A percentile compares a stretch with the other conserved stretches of the same genome.
Conservation (phyloP, 768 basidiomycete genomes). For the Rhizopogon sp. region DNA sequence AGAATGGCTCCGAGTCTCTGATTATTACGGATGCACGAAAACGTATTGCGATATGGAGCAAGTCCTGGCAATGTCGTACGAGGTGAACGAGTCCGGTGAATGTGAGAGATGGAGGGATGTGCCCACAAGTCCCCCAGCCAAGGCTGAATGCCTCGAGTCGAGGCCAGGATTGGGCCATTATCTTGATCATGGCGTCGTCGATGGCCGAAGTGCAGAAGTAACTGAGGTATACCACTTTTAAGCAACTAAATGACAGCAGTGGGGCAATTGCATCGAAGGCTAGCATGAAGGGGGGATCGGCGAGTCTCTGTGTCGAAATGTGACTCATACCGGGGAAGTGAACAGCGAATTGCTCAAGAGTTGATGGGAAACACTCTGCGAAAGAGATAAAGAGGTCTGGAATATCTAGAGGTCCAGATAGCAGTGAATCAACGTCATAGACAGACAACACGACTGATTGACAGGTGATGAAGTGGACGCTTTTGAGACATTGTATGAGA, state of each 20-base stretch:
- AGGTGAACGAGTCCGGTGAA: neutral
- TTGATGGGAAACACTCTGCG: neutral
- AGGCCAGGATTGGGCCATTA: neutral
- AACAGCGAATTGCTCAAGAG: neutral
- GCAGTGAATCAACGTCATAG: neutral
- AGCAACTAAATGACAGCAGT: neutral
- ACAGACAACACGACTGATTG: neutral
- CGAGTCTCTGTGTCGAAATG: neutral
- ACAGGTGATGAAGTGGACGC: neutral
- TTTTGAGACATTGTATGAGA: neutral
- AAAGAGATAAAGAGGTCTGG: neutral
- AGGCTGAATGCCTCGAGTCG: neutral
- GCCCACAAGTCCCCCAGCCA: neutral
- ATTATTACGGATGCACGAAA: neutral
- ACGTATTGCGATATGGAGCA: neutral
- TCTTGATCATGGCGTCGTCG: neutral
- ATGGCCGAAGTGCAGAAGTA: neutral
- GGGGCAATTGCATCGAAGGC: neutral
- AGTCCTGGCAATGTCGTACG: neutral
- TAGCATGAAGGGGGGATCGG: too few species aligned
- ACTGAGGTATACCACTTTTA: neutral
- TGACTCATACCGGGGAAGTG: too few species aligned
- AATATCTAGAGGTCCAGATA: neutral
- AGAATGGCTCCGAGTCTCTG: neutral
- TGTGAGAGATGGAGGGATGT: neutral